Evolutionary conservation across 257 asterid species (phyloP).

Genomic region (Apocynum venetum): DNA sequence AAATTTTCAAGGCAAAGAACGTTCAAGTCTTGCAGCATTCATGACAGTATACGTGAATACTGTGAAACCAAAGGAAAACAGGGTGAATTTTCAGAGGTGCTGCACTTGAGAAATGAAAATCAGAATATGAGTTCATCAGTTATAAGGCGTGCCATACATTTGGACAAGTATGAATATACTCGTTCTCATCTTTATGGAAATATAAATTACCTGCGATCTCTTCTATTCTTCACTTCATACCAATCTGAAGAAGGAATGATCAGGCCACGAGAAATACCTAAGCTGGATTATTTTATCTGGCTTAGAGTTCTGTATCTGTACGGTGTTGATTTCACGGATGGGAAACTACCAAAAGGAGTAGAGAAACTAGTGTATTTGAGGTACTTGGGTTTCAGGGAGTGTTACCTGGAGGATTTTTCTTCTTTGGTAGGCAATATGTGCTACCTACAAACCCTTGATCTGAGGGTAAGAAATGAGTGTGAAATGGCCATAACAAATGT

Average conservation of each 20-base stretch:
- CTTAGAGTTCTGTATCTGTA: constrained; percentile 19
- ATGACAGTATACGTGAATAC: constrained; percentile 7
- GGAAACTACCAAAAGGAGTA: no score
- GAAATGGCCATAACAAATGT: no score
- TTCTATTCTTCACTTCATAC: constrained; percentile 4
- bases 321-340: background rate
- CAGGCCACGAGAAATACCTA: background rate
- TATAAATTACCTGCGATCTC: no score
- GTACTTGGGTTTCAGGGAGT: no score
- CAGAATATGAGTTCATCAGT: background rate
- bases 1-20: background rate
- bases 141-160: no score
- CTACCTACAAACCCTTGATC: no score
- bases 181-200: no score
- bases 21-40: constrained; percentile 1
- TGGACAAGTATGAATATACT: no score
- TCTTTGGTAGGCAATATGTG: no score
- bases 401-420: no score
- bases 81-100: background rate
- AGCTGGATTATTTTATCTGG: background rate
- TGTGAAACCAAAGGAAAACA: constrained; percentile 15
- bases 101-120: background rate
- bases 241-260: background rate
- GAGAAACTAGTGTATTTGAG: no score
- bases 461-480: no score